A percentile compares a stretch with the other conserved stretches of the same genome.
These are phyloP conservation scores for Xylariaceae sp. DNA, from an alignment of 2,329 filamentous ascomycete genomes.

Conservation along the genomic window DNA sequence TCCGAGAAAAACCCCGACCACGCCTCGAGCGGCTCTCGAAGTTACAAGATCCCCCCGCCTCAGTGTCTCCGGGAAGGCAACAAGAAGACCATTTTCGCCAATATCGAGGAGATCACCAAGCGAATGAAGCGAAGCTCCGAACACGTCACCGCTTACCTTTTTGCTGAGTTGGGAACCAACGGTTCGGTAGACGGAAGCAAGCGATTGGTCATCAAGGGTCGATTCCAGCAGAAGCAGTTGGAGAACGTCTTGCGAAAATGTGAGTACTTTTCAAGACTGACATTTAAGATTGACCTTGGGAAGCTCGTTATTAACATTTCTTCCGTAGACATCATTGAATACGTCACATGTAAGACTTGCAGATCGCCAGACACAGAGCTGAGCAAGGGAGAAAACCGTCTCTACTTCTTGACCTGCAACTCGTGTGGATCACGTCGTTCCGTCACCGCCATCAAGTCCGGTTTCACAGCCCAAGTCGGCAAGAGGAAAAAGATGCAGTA, in stretches of 20 bases:
- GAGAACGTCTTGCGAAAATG: conserved; percentile 77
- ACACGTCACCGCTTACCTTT: conserved; percentile 94
- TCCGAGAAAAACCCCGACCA: conserved; percentile 97
- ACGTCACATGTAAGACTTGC: conserved; percentile 99
- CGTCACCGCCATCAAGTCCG: conserved; percentile 98
- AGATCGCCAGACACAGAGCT: conserved; percentile 90
- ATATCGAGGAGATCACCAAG: conserved; percentile 98
- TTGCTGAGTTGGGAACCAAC: conserved; percentile 95
- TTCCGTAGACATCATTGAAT: conserved; percentile 62
- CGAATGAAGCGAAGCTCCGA: conserved; percentile 99
- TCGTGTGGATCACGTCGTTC: conserved; percentile 77
- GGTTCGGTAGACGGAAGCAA: conserved; percentile 91
- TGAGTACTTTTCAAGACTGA: not conserved
- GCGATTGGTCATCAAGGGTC: conserved; percentile 96
- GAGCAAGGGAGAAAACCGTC: conserved; percentile 97
- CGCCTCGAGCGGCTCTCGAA: conserved; percentile 80
- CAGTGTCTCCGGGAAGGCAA: conserved; percentile 99
- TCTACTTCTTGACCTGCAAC: conserved; percentile 99
- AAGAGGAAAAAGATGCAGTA: conserved; percentile 89
- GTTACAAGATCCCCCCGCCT: conserved; percentile 98
- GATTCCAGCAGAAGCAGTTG: conserved; percentile 99
- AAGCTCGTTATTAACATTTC: too few relatives aligned
- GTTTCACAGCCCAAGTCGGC: conserved; percentile 99
- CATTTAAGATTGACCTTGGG: too few relatives aligned
- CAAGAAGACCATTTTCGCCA: conserved; percentile 99